A percentile compares a stretch with the other conserved stretches of the same genome.
Conservation (phyloP, 225 moss, liverwort and hornwort species). For the Asterella californica region DNA sequence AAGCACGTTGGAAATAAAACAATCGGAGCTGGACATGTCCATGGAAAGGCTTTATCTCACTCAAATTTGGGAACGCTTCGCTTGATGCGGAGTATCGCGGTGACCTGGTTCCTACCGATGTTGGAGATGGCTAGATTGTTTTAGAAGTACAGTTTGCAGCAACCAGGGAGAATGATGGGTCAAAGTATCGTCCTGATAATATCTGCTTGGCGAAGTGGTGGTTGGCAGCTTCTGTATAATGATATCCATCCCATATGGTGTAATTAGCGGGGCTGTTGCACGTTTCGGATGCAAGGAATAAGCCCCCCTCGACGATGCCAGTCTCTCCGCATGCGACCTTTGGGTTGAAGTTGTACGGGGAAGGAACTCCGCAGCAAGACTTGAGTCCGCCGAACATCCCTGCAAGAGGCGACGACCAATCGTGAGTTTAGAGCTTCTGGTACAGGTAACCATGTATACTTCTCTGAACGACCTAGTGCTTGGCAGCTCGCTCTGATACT, state of each 20-base stretch:
- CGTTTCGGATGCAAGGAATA: slow-evolving; percentile 10
- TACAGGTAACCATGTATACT: not conserved
- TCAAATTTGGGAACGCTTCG: no score
- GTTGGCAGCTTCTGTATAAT: slow-evolving; percentile 43
- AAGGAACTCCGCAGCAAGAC: slow-evolving; percentile 43
- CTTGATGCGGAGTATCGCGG: no score
- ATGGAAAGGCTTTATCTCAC: no score
- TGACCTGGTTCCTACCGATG: not conserved
- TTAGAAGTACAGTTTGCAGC: slow-evolving; percentile 2
- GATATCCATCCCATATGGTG: slow-evolving; percentile 40
- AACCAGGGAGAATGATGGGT: slow-evolving; percentile 23
- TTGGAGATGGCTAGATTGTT: not conserved
- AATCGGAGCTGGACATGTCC: not conserved
- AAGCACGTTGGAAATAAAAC: not conserved
- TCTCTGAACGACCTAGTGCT: not conserved
- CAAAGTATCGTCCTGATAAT: slow-evolving; percentile 28
- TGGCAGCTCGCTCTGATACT: not conserved
- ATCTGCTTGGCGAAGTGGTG: slow-evolving; percentile 31
- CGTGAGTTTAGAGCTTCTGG: not conserved
- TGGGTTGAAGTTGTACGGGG: slow-evolving; percentile 34
- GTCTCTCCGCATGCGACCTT: slow-evolving; percentile 34
- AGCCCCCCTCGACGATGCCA: slow-evolving; percentile 24
- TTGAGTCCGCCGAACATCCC: slow-evolving; percentile 3
- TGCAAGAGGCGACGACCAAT: not conserved
- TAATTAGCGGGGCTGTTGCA: slow-evolving; percentile 27